Percentiles rank a stretch among this genome's conserved stretches.
Evolutionary conservation across 768 basidiomycete genomes (phyloP).

Genomic region (Tulasnella sp.): DNA sequence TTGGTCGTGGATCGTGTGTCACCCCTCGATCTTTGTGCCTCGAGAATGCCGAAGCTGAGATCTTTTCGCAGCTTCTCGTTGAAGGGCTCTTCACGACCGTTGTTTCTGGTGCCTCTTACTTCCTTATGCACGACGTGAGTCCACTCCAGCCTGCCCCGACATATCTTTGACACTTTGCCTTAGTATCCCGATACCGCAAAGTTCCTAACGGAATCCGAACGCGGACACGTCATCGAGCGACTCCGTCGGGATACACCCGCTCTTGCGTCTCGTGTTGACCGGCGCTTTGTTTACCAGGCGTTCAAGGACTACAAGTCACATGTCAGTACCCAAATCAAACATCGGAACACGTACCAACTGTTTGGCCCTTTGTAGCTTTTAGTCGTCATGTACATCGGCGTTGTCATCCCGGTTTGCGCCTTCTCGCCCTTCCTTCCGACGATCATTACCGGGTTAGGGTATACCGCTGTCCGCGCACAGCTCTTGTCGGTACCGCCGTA

Average conservation of each 20-base stretch:
- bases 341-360: neutral
- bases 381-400: constrained; percentile 29
- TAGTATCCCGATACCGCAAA: constrained; percentile 34
- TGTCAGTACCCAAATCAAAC: constrained; percentile 34
- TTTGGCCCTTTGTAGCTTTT: constrained; percentile 22
- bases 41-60: neutral
- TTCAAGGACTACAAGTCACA: constrained; percentile 63
- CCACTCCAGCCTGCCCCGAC: neutral
- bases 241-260: constrained; percentile 52
- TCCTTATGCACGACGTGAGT: constrained; percentile 60
- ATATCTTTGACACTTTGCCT: neutral
- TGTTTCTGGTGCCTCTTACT: constrained; percentile 47
- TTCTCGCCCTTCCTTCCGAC: constrained; percentile 21
- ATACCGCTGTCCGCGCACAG: constrained; percentile 39
- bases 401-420: constrained; percentile 17
- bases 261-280: constrained; percentile 45
- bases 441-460: constrained; percentile 39
- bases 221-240: constrained; percentile 50
- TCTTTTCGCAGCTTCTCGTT: constrained; percentile 35
- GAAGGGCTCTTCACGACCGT: constrained; percentile 60
- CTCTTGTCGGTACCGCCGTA: constrained; percentile 44
- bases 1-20: constrained; percentile 38
- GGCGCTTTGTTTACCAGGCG: constrained; percentile 45
- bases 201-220: constrained; percentile 53
- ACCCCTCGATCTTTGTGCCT: constrained; percentile 18